phyloP scores from a whole-genome alignment of 495 filamentous ascomycete genomes.

The Aspergillus olivimuriae region DNA sequence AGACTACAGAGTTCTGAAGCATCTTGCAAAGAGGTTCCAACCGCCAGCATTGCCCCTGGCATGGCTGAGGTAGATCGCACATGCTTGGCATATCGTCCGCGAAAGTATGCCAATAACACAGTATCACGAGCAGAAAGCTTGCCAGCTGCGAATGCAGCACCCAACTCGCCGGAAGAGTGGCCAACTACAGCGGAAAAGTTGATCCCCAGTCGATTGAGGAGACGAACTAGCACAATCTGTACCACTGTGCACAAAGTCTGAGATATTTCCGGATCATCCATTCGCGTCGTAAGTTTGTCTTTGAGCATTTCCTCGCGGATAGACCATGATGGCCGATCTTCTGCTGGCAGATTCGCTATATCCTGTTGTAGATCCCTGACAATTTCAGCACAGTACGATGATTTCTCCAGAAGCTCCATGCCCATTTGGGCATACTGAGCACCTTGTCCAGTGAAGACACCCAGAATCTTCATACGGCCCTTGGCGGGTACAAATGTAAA shows the following conservation, averaged over 20 bases:
- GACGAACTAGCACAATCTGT: constrained; percentile 19
- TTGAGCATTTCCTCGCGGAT: constrained; percentile 5
- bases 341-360: background rate
- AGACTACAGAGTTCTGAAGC: constrained; percentile 24
- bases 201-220: constrained; percentile 9
- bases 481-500: background rate
- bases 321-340: constrained; percentile 6
- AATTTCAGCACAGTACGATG: constrained; percentile 12
- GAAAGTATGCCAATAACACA: constrained; percentile 47
- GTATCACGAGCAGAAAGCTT: constrained; percentile 31
- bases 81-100: constrained; percentile 25
- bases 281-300: background rate
- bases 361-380: constrained; percentile 5
- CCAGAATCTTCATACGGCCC: constrained; percentile 10
- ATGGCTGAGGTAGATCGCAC: background rate
- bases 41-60: constrained; percentile 49
- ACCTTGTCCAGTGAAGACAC: constrained; percentile 36
- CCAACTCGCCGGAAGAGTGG: constrained; percentile 34
- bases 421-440: constrained; percentile 32
- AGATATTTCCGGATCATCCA: constrained; percentile 4
- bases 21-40: constrained; percentile 37
- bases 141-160: constrained; percentile 31
- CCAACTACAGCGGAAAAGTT: constrained; percentile 25
- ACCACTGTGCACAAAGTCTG: constrained; percentile 37
- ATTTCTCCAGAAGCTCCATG: constrained; percentile 18